Conservation (phyloP, 2,329 filamentous ascomycete species). For the Fusarium sp. region DNA sequence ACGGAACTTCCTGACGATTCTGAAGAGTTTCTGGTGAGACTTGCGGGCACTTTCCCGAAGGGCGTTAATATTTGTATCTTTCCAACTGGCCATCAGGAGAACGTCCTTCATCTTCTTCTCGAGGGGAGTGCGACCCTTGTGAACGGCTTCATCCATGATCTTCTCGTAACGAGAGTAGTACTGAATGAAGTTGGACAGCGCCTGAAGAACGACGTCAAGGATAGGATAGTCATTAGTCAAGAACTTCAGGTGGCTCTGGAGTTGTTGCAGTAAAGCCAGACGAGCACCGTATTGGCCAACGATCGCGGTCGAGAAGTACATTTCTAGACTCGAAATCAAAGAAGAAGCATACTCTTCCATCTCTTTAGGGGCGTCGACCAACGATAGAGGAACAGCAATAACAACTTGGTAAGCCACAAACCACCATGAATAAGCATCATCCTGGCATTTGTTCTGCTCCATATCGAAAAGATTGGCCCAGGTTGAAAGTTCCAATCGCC, state of each 20-base stretch:
- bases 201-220: constrained; percentile 70
- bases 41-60: constrained; percentile 89
- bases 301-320: constrained; percentile 83
- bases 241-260: constrained; percentile 74
- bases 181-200: constrained; percentile 80
- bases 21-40: constrained; percentile 93
- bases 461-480: constrained; percentile 92
- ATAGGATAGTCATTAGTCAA: constrained; percentile 70
- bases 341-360: constrained; percentile 74
- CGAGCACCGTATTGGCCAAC: constrained; percentile 84
- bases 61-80: constrained; percentile 94
- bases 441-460: constrained; percentile 80
- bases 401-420: constrained; percentile 95
- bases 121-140: constrained; percentile 76
- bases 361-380: constrained; percentile 70
- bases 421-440: constrained; percentile 92
- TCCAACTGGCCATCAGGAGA: constrained; percentile 96
- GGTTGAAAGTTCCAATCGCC: constrained; percentile 89
- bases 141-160: constrained; percentile 73
- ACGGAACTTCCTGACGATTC: constrained; percentile 90
- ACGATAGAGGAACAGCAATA: constrained; percentile 78
- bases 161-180: constrained; percentile 81
- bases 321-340: constrained; percentile 80
- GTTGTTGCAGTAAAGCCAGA: constrained; percentile 75
- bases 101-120: constrained; percentile 95